Percentiles rank a stretch among this genome's conserved stretches.
phyloP scores from a whole-genome alignment of 192 early-diverging fungal species.

The Gonapodya sp. region DNA sequence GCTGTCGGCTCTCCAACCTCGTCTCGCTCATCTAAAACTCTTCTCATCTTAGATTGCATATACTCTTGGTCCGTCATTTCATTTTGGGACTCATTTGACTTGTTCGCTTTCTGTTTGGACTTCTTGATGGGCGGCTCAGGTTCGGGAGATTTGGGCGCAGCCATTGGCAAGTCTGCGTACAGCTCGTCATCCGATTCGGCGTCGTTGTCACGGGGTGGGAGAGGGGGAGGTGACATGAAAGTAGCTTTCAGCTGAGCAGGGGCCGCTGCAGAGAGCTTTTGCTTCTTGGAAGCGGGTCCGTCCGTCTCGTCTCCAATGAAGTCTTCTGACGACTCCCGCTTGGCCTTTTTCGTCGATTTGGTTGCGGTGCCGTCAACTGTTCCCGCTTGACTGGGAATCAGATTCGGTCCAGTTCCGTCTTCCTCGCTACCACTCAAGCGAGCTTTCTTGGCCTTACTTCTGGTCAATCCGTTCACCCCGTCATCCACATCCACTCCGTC shows the following conservation, averaged over 20 bases:
- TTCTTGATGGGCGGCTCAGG: neutral
- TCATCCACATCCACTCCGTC: slow-evolving; percentile 19
- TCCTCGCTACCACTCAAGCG: neutral
- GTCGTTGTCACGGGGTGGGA: neutral
- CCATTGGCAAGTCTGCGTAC: neutral
- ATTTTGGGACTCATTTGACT: slow-evolving; percentile 22
- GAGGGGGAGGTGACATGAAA: neutral
- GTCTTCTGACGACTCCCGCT: neutral
- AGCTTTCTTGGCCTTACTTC: neutral
- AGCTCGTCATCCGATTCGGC: neutral
- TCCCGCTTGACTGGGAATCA: too few species aligned
- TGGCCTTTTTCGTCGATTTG: neutral
- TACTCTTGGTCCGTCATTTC: slow-evolving; percentile 42
- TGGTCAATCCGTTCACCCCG: neutral
- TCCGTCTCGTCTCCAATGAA: neutral
- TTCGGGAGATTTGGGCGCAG: neutral
- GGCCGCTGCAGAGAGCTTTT: neutral
- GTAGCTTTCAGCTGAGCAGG: neutral
- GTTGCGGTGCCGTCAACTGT: neutral
- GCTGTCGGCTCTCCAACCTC: slow-evolving; percentile 19
- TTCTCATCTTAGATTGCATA: slow-evolving; percentile 34
- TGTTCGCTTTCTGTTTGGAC: neutral
- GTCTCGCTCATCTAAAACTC: slow-evolving; percentile 17
- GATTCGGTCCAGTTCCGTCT: too few species aligned
- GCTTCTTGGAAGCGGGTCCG: neutral